Evolutionary conservation across 139 green algal species (phyloP).

Genomic region (Chlamydomonas incerta): DNA sequence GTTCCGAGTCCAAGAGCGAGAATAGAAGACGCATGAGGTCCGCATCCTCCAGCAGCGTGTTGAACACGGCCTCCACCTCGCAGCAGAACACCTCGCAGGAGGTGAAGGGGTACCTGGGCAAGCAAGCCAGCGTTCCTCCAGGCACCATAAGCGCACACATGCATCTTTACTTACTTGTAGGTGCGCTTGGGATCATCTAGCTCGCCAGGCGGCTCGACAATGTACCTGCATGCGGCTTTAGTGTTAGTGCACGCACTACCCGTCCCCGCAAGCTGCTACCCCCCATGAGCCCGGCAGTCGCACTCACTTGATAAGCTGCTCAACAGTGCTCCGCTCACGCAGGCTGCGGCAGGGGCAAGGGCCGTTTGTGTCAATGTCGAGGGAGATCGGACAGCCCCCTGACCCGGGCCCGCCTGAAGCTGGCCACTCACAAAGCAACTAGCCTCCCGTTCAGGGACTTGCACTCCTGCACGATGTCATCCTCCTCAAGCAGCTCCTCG

Average conservation of each 20-base stretch:
- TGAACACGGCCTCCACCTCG: conserved; percentile 95
- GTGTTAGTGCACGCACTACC: not conserved
- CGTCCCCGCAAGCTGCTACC: not conserved
- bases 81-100: conserved; percentile 98
- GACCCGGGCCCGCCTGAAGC: not conserved
- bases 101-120: conserved; percentile 90
- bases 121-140: not conserved
- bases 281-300: not conserved
- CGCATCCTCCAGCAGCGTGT: conserved; percentile 85
- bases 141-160: not conserved
- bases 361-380: not conserved
- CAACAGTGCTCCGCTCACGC: conserved; percentile 72
- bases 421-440: conserved; percentile 78
- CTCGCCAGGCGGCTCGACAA: conserved; percentile 73
- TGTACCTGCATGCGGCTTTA: conserved; percentile 55
- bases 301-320: conserved; percentile 79
- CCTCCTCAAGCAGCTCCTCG: conserved; percentile 95
- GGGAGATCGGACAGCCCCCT: conserved; percentile 16
- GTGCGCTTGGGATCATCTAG: conserved; percentile 77
- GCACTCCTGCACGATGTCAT: conserved; percentile 96
- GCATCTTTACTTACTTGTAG: conserved; percentile 72
- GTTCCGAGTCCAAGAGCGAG: conserved; percentile 71
- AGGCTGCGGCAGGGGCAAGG: conserved; percentile 62
- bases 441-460: conserved; percentile 91
- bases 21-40: conserved; percentile 89